Evolutionary conservation across 2,329 filamentous ascomycete species (phyloP).

Genomic region (Claviceps spartinae): DNA sequence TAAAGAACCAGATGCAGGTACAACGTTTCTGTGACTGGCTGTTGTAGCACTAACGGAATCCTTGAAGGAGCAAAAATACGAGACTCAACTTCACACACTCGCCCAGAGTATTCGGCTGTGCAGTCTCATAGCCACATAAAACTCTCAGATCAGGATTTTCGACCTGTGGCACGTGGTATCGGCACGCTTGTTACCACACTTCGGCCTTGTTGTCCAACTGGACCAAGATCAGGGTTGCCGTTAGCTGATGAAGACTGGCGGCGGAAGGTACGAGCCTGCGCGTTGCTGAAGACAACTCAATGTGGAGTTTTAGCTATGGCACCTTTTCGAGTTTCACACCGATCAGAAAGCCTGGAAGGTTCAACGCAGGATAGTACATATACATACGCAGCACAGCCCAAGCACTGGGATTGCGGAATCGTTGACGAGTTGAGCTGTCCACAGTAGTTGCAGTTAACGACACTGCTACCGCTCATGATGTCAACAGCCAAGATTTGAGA

Average conservation of each 20-base stretch:
- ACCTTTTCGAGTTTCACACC: no score
- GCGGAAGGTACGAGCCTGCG: background rate
- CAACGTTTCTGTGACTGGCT: no score
- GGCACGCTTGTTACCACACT: background rate
- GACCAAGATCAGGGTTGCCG: background rate
- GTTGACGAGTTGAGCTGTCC: constrained; percentile 8
- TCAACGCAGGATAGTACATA: background rate
- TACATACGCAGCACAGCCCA: constrained; percentile 10
- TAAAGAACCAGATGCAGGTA: no score
- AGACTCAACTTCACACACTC: background rate
- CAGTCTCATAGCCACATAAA: background rate
- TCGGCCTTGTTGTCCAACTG: background rate
- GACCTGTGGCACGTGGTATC: background rate
- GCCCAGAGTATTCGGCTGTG: background rate
- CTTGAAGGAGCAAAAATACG: background rate
- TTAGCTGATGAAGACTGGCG: background rate
- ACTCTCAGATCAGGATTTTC: background rate
- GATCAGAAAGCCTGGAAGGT: background rate
- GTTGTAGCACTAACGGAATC: no score
- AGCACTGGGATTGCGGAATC: constrained; percentile 9
- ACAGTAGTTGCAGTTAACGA: constrained; percentile 9
- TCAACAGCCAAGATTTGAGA: background rate
- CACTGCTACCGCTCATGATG: background rate
- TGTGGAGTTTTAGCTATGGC: background rate
- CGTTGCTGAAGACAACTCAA: background rate